A percentile compares a stretch with the other conserved stretches of the same genome.
Evolutionary conservation across 441 rosid species (phyloP).

Genomic region (Erysimum pusillum): DNA sequence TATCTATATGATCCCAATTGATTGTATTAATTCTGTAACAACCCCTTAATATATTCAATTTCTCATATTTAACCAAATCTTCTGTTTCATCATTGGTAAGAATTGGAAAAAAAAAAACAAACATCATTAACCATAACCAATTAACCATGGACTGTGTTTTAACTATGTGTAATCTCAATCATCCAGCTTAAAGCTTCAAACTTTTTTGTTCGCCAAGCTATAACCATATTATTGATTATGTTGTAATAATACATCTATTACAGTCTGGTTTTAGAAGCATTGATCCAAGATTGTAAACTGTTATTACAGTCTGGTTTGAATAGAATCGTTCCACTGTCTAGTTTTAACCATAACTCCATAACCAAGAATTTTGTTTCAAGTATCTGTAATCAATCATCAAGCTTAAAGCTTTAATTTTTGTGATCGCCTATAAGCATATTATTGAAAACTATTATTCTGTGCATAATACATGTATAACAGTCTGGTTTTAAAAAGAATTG

Average conservation of each 20-base stretch:
- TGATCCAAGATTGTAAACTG: neutral
- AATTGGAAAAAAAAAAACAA: neutral
- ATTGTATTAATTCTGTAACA: neutral
- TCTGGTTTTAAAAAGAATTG: constrained; percentile 20
- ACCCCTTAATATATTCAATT: neutral
- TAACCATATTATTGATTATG: neutral
- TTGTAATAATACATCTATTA: neutral
- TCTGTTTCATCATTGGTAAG: neutral
- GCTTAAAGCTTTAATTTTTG: neutral
- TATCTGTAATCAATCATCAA: neutral
- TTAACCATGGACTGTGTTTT: neutral
- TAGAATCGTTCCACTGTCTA: too few species aligned
- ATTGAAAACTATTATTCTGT: neutral
- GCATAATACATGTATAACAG: constrained; percentile 10
- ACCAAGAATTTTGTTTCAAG: neutral
- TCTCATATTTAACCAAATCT: neutral
- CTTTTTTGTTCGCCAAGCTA: neutral
- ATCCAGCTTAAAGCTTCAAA: neutral
- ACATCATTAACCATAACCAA: neutral
- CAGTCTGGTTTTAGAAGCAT: neutral
- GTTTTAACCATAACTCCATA: neutral
- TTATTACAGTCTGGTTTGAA: neutral
- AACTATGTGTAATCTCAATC: neutral
- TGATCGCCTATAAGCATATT: neutral
- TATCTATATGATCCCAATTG: neutral